A percentile compares a stretch with the other conserved stretches of the same genome.
Evolutionary conservation across 129 eudicot genomes (phyloP).

Genomic region (Flaveria brownii): DNA sequence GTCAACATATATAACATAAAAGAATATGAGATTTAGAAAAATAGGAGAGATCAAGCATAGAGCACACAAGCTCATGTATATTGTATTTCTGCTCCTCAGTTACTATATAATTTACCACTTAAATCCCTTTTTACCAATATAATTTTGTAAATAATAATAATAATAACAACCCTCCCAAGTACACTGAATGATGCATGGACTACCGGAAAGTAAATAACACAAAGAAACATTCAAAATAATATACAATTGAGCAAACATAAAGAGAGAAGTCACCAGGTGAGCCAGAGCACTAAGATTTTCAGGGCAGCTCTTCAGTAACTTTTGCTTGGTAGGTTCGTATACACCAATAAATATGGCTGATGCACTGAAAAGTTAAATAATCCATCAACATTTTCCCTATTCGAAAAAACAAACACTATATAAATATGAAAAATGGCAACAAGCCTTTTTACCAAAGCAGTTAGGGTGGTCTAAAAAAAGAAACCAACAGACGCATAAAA

Average conservation of each 20-base stretch:
- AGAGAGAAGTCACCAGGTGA: conserved; percentile 61
- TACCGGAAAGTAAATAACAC: conserved; percentile 1
- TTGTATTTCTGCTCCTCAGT: neutral
- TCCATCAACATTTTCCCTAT: conserved; percentile 13
- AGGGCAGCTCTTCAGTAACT: conserved; percentile 62
- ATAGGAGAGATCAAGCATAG: neutral
- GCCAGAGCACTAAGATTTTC: conserved; percentile 78
- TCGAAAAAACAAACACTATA: neutral
- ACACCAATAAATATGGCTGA: conserved; percentile 90
- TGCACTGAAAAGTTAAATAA: conserved; percentile 53
- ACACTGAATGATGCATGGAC: neutral
- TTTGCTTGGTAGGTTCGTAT: conserved; percentile 85
- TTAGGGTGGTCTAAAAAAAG: conserved; percentile 11
- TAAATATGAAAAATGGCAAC: neutral
- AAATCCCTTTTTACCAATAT: neutral
- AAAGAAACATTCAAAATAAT: neutral
- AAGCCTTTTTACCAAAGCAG: conserved; percentile 7
- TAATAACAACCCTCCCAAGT: neutral
- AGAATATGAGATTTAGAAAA: neutral
- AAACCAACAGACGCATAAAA: neutral
- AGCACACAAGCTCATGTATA: neutral
- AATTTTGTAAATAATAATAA: neutral
- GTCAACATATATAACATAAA: neutral
- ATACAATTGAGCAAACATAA: neutral
- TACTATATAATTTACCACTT: neutral